Base-by-base conservation (phyloP, 768 basidiomycete species). In the Sporobolomyces phaffii region DNA sequence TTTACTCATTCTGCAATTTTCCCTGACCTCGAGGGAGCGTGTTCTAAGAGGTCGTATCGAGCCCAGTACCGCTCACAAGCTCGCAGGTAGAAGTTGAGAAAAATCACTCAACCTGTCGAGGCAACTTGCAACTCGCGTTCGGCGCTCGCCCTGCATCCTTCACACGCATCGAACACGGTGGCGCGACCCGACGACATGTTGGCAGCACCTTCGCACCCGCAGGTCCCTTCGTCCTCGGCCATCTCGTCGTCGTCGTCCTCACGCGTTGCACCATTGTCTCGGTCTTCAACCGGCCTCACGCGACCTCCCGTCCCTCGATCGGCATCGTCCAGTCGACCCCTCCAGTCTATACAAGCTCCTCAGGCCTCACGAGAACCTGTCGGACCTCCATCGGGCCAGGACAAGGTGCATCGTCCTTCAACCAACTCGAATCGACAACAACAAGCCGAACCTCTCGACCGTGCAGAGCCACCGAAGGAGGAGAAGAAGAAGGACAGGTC, bases 401-500 rank as follows among this genome's bases (percentile, higher is more conserved):
- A 57, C 13, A 57, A 29, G 26, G 11, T 22, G 31, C 14, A 22
- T 20, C 48, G 24, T 34, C 31, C 9, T 34, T 51, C 50, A 51
- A 34, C 31, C 31, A 51, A 34, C 50, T 33, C 50, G 31, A 34
- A 11, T 20, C 31, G 50, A 45, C 56, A 45, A 47, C 40, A 43
- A 57, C 24, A 57, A 26, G n/a, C n/a, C 59, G 28, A 44, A 26
- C 43, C 13, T 17, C 18, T 41, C 4, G n/a, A 24, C 41, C 14
- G 15, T 15, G 4, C 54, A 29, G 29, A 29, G 54, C 31, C 34
- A 24, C 47, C 41, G 34, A 49, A 45, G 31, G 31, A 45, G 11
- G 56, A 58, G 28, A 44, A 31, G 36, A 48, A 62, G 53, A 51
- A 60, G 29, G 56, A 62, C 47, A 48, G 61, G 44, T 65, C 61